Evolutionary conservation across 371 early-diverging fungal species (phyloP), one percentile per base, ranked within the genome.

Genomic region (Spiromyces aspiralis): DNA sequence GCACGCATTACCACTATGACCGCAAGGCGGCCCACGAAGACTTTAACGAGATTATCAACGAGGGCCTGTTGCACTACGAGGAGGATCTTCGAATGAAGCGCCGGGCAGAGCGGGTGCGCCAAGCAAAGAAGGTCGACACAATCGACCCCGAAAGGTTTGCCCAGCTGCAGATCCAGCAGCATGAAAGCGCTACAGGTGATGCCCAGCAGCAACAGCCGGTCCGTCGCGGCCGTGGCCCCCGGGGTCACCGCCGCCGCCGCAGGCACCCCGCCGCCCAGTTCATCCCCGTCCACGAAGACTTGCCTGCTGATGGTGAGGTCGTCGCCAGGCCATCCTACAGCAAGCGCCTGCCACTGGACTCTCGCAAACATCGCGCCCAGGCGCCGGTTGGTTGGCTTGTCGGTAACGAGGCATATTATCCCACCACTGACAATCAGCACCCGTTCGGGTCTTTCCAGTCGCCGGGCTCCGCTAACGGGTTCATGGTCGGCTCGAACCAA

Each of bases 351-450:
- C 61, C 61, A 43, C 74, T 73, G 47, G 81, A 82, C 48, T 70
- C 70, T 16, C 77, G 81, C 58, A 75, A 76, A 57, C 70, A 78
- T 63, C 73, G 71, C 43, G 83, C 84, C 3, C 82, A 84, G 57
- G 78, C 84, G 1, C 79, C 89, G 22, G 88, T 93, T 27, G 94
- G 94, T 57, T 93, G 90, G 89, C 72, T 93, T 27, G 70, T 90
- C 48, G 76, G 76, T 27, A 69, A 68, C 27, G 59, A 63, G 59
- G 60, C 67, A 22, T 62, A 60, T 21, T 16, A 3, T 6, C 25
- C 22, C 54, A 60, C 61, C 2, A 57, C 60, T 12, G 58, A 55
- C 20, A 56, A 67, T 44, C 61, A 66, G 1, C 67, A 66, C 41
- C 41, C 58, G 67, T 56, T 62, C 12, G 56, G 48, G 47, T 61